A percentile compares a stretch with the other conserved stretches of the same genome.
Conservation (phyloP, 1,284 basidiomycete species). For the Rhodotorula sp. region DNA sequence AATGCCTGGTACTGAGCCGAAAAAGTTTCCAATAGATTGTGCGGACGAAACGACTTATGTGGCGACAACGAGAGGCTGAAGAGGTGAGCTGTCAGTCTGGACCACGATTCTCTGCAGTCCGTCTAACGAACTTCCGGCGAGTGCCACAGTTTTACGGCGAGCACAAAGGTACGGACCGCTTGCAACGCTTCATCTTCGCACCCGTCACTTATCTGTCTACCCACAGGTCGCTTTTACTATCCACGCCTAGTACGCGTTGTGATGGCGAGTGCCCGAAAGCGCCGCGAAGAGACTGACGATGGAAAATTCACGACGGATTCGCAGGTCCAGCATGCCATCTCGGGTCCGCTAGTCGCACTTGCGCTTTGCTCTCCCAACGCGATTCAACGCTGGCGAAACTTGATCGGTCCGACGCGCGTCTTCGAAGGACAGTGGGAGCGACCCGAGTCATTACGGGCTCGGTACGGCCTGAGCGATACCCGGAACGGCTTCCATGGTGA, state of each 20-base stretch:
- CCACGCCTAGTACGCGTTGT: conserved; percentile 37
- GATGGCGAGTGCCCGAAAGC: too few relatives aligned
- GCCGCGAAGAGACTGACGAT: background rate
- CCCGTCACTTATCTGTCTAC: too few relatives aligned
- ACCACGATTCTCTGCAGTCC: background rate
- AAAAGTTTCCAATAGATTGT: conserved; percentile 28
- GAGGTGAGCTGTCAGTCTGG: conserved; percentile 7
- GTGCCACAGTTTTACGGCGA: conserved; percentile 41
- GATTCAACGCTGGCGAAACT: conserved; percentile 36
- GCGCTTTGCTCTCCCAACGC: conserved; percentile 40
- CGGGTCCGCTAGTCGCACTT: conserved; percentile 42
- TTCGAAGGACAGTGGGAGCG: conserved; percentile 41
- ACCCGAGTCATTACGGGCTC: conserved; percentile 33
- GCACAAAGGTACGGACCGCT: conserved; percentile 27
- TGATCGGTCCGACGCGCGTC: conserved; percentile 44
- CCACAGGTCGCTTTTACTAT: conserved; percentile 42
- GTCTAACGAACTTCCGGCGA: background rate
- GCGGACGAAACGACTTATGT: conserved; percentile 38
- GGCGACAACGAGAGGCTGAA: conserved; percentile 35
- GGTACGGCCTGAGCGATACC: conserved; percentile 43
- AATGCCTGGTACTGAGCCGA: too few relatives aligned
- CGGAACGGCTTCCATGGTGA: conserved; percentile 43
- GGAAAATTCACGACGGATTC: too few relatives aligned
- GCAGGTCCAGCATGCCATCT: conserved; percentile 39
- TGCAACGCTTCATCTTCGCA: too few relatives aligned